Conservation (phyloP, 139 green algal species). For the Closterium sp. region DNA sequence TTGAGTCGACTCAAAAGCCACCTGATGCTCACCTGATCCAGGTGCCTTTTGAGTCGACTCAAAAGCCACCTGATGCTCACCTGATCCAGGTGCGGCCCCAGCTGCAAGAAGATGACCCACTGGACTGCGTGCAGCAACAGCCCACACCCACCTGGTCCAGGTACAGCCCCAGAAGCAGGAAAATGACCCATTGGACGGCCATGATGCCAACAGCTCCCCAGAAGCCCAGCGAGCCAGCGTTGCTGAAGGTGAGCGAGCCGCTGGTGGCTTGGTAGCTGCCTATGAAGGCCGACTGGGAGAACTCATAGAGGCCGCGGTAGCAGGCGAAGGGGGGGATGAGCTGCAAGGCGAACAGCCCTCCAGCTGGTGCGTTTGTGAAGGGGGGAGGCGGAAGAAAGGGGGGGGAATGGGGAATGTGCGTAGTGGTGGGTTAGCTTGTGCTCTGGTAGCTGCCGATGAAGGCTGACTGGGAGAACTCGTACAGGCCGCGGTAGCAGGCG, state of each 20-base stretch:
- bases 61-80: too few species aligned
- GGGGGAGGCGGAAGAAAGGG: too few species aligned
- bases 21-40: too few species aligned
- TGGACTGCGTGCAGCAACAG: slow-evolving; percentile 76
- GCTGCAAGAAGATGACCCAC: slow-evolving; percentile 69
- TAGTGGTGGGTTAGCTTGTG: too few species aligned
- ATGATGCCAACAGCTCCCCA: slow-evolving; percentile 65
- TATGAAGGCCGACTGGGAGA: slow-evolving; percentile 65
- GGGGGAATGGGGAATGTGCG: too few species aligned
- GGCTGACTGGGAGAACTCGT: slow-evolving; percentile 68
- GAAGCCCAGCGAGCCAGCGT: slow-evolving; percentile 72
- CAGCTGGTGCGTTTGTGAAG: not conserved
- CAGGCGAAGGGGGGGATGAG: slow-evolving; percentile 79
- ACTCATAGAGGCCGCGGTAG: slow-evolving; percentile 77
- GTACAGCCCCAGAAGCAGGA: slow-evolving; percentile 52
- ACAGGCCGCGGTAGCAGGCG: slow-evolving; percentile 74
- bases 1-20: too few species aligned
- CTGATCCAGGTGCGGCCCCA: slow-evolving; percentile 42
- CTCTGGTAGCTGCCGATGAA: slow-evolving; percentile 33
- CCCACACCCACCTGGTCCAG: slow-evolving; percentile 61
- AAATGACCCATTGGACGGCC: slow-evolving; percentile 74
- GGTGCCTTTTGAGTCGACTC: too few species aligned
- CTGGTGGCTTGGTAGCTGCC: slow-evolving; percentile 51
- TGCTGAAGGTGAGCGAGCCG: not conserved
- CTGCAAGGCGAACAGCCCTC: slow-evolving; percentile 61